phyloP scores from a whole-genome alignment of 495 filamentous ascomycete species.

The Aspergillus sparsus region DNA sequence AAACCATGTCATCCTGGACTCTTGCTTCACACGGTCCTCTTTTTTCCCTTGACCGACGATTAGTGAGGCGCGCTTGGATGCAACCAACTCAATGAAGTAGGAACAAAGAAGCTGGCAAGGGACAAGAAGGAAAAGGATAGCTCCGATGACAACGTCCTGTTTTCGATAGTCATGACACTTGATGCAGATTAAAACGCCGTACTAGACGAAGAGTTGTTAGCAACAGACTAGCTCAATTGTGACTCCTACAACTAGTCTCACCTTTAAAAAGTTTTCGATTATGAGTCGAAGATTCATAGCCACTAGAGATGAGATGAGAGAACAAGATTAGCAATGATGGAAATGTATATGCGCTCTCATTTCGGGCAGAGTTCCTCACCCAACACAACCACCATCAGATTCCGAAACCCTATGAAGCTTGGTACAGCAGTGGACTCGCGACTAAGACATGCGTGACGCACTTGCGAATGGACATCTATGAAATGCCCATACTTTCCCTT shows the following conservation, averaged over 20 bases:
- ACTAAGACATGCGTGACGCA: constrained; percentile 77
- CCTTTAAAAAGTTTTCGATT: constrained; percentile 97
- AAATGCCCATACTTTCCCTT: constrained; percentile 80
- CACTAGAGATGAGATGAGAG: constrained; percentile 50
- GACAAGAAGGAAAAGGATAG: constrained; percentile 77
- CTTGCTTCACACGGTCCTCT: constrained; percentile 45
- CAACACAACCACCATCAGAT: constrained; percentile 92
- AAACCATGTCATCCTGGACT: constrained; percentile 73
- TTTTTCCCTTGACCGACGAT: constrained; percentile 64
- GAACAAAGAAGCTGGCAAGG: constrained; percentile 88
- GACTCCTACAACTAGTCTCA: constrained; percentile 27
- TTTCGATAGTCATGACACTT: constrained; percentile 84
- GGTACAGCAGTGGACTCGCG: constrained; percentile 71
- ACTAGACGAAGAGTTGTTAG: constrained; percentile 51
- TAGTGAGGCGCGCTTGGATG: constrained; percentile 70
- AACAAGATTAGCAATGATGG: constrained; percentile 19
- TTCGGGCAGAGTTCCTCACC: constrained; percentile 49
- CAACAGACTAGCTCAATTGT: constrained; percentile 17
- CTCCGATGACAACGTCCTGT: constrained; percentile 73
- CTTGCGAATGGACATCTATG: constrained; percentile 74
- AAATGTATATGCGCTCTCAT: not conserved
- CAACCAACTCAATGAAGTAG: constrained; percentile 80
- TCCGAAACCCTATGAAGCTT: constrained; percentile 90
- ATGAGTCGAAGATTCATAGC: constrained; percentile 91
- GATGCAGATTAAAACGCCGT: constrained; percentile 91